Conservation (phyloP, 2,329 filamentous ascomycete genomes). For the Gnomoniopsis sp. region DNA sequence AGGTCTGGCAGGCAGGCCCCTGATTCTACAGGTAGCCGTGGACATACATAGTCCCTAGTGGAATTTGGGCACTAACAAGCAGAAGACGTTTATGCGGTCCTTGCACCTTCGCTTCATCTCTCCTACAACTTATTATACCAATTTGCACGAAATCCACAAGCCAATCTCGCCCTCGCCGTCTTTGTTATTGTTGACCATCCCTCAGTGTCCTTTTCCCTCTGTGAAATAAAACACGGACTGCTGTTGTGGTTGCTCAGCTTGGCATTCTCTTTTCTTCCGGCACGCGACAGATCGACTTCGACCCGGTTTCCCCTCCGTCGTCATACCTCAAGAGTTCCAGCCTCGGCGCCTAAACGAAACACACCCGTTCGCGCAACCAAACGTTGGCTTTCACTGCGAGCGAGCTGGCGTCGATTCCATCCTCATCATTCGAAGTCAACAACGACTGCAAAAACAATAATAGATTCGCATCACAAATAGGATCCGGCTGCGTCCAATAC, state of each 20-base stretch:
- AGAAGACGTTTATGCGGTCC: background rate
- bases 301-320: background rate
- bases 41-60: too few species aligned
- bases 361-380: background rate
- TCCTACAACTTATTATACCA: conserved; percentile 10
- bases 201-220: conserved; percentile 1
- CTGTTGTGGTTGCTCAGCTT: background rate
- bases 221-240: background rate
- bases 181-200: background rate
- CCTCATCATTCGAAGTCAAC: background rate
- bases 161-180: conserved; percentile 19
- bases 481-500: background rate
- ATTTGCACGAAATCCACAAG: conserved; percentile 18
- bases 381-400: background rate
- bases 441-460: background rate
- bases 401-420: background rate
- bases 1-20: too few species aligned
- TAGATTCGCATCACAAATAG: background rate
- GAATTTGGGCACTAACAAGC: background rate
- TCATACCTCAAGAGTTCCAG: background rate
- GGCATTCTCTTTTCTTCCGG: background rate
- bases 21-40: too few species aligned
- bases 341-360: background rate
- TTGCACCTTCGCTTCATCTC: conserved; percentile 10
- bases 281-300: background rate